phyloP scores from a whole-genome alignment of 352 stramenopile genomes.

The Globisporangium megalacanthum region DNA sequence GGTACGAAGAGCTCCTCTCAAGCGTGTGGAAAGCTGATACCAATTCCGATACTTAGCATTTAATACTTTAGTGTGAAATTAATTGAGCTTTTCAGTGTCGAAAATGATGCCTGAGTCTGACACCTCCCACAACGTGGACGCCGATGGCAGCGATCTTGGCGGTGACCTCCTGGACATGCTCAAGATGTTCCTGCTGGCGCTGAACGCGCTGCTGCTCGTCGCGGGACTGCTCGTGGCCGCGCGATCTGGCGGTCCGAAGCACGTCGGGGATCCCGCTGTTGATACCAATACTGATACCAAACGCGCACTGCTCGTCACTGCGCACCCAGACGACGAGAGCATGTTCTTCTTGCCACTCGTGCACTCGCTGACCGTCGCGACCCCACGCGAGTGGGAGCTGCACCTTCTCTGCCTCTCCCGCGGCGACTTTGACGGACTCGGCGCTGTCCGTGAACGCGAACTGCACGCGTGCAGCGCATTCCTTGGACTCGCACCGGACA shows the following conservation, averaged over 20 bases:
- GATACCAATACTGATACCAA: constrained; percentile 17
- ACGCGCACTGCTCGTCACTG: constrained; percentile 81
- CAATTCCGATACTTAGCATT: neutral
- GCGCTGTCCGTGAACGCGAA: constrained; percentile 79
- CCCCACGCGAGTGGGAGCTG: constrained; percentile 35
- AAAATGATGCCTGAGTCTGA: neutral
- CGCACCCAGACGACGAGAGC: constrained; percentile 96
- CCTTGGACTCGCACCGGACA: constrained; percentile 37
- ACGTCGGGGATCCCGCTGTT: neutral
- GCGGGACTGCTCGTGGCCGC: constrained; percentile 23
- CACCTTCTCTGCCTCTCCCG: constrained; percentile 90
- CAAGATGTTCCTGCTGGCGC: constrained; percentile 53
- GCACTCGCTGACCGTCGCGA: constrained; percentile 30
- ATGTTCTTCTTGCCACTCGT: constrained; percentile 96
- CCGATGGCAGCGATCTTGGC: neutral
- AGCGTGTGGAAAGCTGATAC: too few species aligned
- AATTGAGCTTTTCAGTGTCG: neutral
- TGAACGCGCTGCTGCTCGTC: constrained; percentile 58
- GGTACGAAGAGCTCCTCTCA: constrained; percentile 38
- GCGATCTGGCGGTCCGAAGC: constrained; percentile 16
- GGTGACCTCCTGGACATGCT: constrained; percentile 32
- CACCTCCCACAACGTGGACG: constrained; percentile 17
- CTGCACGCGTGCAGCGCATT: constrained; percentile 48
- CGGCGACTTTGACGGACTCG: constrained; percentile 91
- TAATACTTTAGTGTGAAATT: neutral